Base-by-base conservation (phyloP, 768 basidiomycete species). In the Gymnopilus dilepis region DNA sequence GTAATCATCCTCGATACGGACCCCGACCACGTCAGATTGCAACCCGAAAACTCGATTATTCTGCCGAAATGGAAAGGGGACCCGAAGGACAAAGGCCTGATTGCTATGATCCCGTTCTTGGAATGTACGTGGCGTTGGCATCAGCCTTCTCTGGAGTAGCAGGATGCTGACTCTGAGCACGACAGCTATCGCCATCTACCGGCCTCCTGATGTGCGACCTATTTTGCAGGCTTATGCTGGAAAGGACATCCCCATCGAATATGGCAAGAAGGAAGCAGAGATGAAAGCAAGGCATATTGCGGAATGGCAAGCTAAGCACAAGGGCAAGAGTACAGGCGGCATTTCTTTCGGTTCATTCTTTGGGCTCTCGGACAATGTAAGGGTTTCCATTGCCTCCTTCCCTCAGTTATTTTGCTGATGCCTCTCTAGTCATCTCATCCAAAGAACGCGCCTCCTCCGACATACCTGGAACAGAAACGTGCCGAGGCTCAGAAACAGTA, bases 61-160 rank as follows among this genome's bases (percentile, higher is more conserved):
- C 68, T 99, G 34, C 87, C 89, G 17, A 88, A 88, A 65, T 99
- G 97, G 97, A 85, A 86, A 1, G 97, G 96, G 2, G 85, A 89
- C 55, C 78, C 87, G 0, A 74, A 74, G 76, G 89, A 74, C 72
- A 85, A 80, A 64, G 94, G 92, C 0, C 85, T 99, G 40, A 74
- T 98, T 19, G 89, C 88, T n/a, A 84, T 98, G 82, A 95, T 99
- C 65, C 97, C 97, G 0, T 98, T 99, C 88, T 83, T 99, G 4
- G 97, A 99, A 80, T 95, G 95, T 83, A 69, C 7, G 80, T 73
- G 34, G n/a, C n/a, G n/a, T n/a, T n/a, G n/a, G n/a, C n/a, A n/a
- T n/a, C n/a, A n/a, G n/a, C n/a, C n/a, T n/a, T n/a, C n/a, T n/a
- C n/a, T n/a, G n/a, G n/a, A n/a, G n/a, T n/a, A n/a, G n/a, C n/a